Evolutionary conservation across 2,329 filamentous ascomycete genomes (phyloP).

Genomic region (Aspergillus tamarii): DNA sequence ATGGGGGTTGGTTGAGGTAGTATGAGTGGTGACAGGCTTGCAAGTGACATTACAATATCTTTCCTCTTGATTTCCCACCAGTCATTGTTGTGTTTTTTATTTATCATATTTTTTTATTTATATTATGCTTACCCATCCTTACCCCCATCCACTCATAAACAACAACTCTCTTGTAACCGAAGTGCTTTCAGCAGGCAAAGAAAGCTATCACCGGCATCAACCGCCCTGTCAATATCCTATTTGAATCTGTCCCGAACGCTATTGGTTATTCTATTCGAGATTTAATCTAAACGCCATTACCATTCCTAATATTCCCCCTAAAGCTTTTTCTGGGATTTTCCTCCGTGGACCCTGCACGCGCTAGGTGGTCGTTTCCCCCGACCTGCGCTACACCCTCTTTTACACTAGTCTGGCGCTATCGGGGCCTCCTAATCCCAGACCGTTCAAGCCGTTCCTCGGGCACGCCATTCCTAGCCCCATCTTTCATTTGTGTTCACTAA

Average conservation of each 20-base stretch:
- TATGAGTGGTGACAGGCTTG: neutral
- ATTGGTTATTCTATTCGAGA: conserved; percentile 8
- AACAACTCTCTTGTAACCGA: conserved; percentile 9
- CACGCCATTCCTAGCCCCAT: conserved; percentile 34
- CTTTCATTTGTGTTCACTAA: conserved; percentile 22
- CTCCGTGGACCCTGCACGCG: conserved; percentile 31
- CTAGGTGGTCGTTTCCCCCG: conserved; percentile 34
- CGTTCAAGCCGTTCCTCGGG: conserved; percentile 37
- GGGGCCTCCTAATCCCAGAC: conserved; percentile 22
- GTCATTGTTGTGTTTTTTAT: neutral
- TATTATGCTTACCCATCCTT: neutral
- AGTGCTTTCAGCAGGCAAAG: neutral
- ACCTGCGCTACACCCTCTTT: conserved; percentile 39
- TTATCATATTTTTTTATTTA: neutral
- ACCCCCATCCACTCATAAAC: conserved; percentile 1
- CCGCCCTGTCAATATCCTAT: conserved; percentile 19
- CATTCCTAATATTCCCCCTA: conserved; percentile 3
- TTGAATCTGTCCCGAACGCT: conserved; percentile 9
- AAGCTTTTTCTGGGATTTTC: conserved; percentile 7
- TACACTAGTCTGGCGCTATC: conserved; percentile 33
- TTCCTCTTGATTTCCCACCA: conserved; percentile 1
- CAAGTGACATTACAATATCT: conserved; percentile 12
- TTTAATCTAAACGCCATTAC: conserved; percentile 12
- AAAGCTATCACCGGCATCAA: conserved; percentile 29
- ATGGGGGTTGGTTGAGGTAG: neutral